Base-by-base conservation (phyloP, 805 yeast genomes). In the Pichia membranifaciens region DNA sequence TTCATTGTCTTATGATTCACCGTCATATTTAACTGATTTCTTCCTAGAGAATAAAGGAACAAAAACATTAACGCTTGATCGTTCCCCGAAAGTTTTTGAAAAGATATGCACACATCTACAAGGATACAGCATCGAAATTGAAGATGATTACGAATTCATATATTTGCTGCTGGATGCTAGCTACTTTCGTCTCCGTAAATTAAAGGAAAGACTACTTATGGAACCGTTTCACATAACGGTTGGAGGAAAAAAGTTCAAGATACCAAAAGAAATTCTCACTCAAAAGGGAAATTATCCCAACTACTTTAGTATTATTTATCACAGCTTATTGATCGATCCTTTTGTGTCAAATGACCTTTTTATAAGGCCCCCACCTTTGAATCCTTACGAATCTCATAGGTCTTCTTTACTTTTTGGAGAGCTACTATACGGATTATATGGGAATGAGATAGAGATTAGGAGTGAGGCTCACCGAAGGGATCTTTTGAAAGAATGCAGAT, bases 21-120 rank as follows among this genome's bases (percentile, higher is more conserved):
- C 97, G 0, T 86, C 95, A 4, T 88, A 85, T 61, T 90, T 89
- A 69, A 87, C 96, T 2, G 70, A 74, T 23, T 87, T 71, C 66
- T 89, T 89, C 61, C 55, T 57, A 5, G 58, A 67, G 18, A 69
- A 58, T 21, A 56, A 56, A 3, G 74, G 73, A 49, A 57, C 64
- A 16, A 59, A 59, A 8, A 70, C 68, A 35, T 65, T 74, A 0
- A 61, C 87, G 9, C 78, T 89, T 46, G 96, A 89, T 62, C 69
- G 96, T 33, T 81, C 83, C 9, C 84, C 95, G 0, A 68, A 63
- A 1, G 76, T 86, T 0, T 89, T 89, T 61, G 76, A 78, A 47
- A 69, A 72, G 51, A 84, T 89, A 17, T 77, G 78, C 55, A 59
- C 69, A 50, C 96, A 90, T 67, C 66, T 89, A 34, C 95, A 85